phyloP scores from a whole-genome alignment of 2,329 filamentous ascomycete genomes.

The Fusarium sublunatum region DNA sequence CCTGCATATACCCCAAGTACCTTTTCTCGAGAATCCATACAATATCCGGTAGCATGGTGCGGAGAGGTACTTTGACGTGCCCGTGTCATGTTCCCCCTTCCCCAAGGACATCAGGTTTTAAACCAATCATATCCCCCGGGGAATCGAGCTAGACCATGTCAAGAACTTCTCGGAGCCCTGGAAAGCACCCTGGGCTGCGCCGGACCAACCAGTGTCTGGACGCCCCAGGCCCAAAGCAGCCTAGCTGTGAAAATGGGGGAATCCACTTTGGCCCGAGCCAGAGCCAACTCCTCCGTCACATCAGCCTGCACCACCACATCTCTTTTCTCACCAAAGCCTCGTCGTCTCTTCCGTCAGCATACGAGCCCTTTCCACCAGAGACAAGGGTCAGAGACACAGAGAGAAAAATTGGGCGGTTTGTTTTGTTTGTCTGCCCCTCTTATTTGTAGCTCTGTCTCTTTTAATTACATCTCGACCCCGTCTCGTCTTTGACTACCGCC shows the following conservation, averaged over 20 bases:
- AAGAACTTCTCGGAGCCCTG: slow-evolving; percentile 4
- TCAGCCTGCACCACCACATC: slow-evolving; percentile 41
- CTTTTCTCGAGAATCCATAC: neutral
- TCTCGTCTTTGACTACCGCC: neutral
- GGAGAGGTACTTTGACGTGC: slow-evolving; percentile 24
- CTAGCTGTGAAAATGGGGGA: slow-evolving; percentile 5
- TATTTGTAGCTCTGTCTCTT: slow-evolving; percentile 7
- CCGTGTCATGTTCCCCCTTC: slow-evolving; percentile 35
- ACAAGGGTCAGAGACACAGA: slow-evolving; percentile 16
- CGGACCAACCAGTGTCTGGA: slow-evolving; percentile 7
- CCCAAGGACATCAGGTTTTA: slow-evolving; percentile 9
- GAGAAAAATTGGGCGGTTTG: slow-evolving; percentile 3
- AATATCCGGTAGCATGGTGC: slow-evolving; percentile 15
- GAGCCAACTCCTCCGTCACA: slow-evolving; percentile 41
- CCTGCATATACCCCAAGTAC: slow-evolving; percentile 24
- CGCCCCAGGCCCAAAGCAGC: neutral
- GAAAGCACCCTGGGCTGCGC: slow-evolving; percentile 3
- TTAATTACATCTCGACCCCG: slow-evolving; percentile 4
- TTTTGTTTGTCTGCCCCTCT: slow-evolving; percentile 2
- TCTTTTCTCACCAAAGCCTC: slow-evolving; percentile 42
- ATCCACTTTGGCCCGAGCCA: slow-evolving; percentile 30
- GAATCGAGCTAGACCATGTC: slow-evolving; percentile 23
- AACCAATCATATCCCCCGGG: slow-evolving; percentile 7
- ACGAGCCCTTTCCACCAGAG: slow-evolving; percentile 4
- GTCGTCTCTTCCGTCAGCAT: slow-evolving; percentile 39